Evolutionary conservation across 202 grass and related monocot species (phyloP).

Genomic region (Carex arenaria): DNA sequence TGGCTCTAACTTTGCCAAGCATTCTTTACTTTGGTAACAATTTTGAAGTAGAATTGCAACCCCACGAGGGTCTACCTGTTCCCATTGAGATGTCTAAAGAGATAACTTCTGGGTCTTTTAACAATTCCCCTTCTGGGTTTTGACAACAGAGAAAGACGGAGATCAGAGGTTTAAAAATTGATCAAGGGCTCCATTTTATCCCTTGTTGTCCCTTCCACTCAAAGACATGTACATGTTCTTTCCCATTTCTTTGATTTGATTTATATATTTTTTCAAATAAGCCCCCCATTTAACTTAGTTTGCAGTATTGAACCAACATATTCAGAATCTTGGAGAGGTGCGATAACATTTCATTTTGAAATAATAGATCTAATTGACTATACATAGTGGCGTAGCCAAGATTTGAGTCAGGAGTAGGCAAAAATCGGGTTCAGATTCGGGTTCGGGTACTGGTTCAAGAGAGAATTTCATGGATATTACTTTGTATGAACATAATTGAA

Average conservation of each 20-base stretch:
- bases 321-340: background rate
- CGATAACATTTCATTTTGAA: background rate
- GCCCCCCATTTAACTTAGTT: background rate
- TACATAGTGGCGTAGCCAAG: too few relatives aligned
- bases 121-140: slow-evolving; percentile 11
- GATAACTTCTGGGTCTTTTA: slow-evolving; percentile 5
- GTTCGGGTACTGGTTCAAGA: too few relatives aligned
- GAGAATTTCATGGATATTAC: too few relatives aligned
- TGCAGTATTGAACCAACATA: background rate
- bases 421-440: too few relatives aligned
- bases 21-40: slow-evolving; percentile 34
- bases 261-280: slow-evolving; percentile 19
- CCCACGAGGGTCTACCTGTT: slow-evolving; percentile 20
- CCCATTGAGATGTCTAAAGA: slow-evolving; percentile 7
- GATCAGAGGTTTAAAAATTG: slow-evolving; percentile 28
- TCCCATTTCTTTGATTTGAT: slow-evolving; percentile 30
- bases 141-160: slow-evolving; percentile 3
- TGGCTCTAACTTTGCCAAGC: slow-evolving; percentile 17
- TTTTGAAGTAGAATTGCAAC: slow-evolving; percentile 15
- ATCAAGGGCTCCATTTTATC: slow-evolving; percentile 65
- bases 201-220: slow-evolving; percentile 57
- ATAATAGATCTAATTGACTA: background rate
- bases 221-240: slow-evolving; percentile 54
- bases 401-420: too few relatives aligned
- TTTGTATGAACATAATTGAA: too few relatives aligned